phyloP scores from a whole-genome alignment of 148 eudicot species.

The Rhododendron mucronatum region DNA sequence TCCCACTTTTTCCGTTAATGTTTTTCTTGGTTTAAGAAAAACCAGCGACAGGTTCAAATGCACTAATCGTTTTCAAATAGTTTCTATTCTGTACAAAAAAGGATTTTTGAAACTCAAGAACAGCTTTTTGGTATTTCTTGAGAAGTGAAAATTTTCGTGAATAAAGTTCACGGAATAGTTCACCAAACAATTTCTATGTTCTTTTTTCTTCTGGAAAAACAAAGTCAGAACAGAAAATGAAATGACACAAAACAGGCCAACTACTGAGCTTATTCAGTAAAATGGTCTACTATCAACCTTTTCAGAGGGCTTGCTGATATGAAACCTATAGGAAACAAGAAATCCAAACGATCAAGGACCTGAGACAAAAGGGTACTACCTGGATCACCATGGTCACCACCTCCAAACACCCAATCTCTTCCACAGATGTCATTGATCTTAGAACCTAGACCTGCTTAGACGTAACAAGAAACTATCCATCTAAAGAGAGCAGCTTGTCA shows the following conservation, averaged over 20 bases:
- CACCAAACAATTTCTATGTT: neutral
- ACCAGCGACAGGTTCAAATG: neutral
- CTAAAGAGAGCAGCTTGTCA: neutral
- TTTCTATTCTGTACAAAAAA: neutral
- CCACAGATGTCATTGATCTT: conserved; percentile 81
- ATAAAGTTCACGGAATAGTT: neutral
- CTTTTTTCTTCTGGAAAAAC: neutral
- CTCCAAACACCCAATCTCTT: conserved; percentile 67
- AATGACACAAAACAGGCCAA: neutral
- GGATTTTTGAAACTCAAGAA: neutral
- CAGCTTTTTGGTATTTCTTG: neutral
- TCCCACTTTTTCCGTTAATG: neutral
- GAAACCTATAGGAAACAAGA: neutral
- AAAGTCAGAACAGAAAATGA: neutral
- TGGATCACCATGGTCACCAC: conserved; percentile 94
- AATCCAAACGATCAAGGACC: neutral
- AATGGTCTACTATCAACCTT: neutral
- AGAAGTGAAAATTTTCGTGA: neutral
- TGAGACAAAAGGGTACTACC: conserved; percentile 31
- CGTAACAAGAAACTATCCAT: neutral
- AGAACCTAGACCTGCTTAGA: conserved; percentile 72
- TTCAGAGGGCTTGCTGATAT: neutral
- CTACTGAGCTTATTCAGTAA: neutral
- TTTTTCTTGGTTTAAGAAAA: neutral
- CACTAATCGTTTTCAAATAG: neutral